These are phyloP conservation scores for Simplicillium aogashimaense DNA, from an alignment of 2,329 filamentous ascomycete genomes.

Conservation along the genomic window DNA sequence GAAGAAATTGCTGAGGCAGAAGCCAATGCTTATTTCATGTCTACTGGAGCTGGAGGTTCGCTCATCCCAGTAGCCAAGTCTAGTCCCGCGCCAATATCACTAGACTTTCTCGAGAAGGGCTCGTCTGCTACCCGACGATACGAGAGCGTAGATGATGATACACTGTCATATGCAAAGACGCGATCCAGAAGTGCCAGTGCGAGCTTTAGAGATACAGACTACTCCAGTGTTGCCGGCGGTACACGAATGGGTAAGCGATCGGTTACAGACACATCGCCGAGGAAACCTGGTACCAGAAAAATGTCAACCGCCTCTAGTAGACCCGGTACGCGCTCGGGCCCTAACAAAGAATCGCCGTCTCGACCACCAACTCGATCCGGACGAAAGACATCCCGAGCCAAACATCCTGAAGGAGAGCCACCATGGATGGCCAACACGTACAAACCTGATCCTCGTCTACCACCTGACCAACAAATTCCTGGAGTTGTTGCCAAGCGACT, in stretches of 20 bases:
- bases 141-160: conserved; percentile 44
- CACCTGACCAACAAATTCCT: conserved; percentile 89
- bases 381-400: conserved; percentile 34
- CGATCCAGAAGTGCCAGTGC: conserved; percentile 63
- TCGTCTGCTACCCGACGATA: conserved; percentile 54
- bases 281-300: conserved; percentile 35
- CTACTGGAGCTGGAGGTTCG: conserved; percentile 53
- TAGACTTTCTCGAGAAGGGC: conserved; percentile 64
- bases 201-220: conserved; percentile 26
- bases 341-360: conserved; percentile 39
- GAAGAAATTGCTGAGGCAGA: conserved; percentile 64
- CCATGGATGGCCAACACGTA: conserved; percentile 94
- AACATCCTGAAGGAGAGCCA: conserved; percentile 83
- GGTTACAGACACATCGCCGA: conserved; percentile 42
- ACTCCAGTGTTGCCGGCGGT: background rate
- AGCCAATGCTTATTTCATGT: conserved; percentile 38
- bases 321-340: conserved; percentile 53
- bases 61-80: conserved; percentile 78
- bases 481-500: conserved; percentile 86
- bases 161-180: conserved; percentile 48
- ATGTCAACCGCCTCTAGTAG: conserved; percentile 30
- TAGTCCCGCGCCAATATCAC: conserved; percentile 67
- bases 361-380: conserved; percentile 56
- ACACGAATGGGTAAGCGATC: conserved; percentile 27
- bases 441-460: conserved; percentile 86